Conservation (phyloP, 164 flowering plant species). For the Macadamia integrifolia region DNA sequence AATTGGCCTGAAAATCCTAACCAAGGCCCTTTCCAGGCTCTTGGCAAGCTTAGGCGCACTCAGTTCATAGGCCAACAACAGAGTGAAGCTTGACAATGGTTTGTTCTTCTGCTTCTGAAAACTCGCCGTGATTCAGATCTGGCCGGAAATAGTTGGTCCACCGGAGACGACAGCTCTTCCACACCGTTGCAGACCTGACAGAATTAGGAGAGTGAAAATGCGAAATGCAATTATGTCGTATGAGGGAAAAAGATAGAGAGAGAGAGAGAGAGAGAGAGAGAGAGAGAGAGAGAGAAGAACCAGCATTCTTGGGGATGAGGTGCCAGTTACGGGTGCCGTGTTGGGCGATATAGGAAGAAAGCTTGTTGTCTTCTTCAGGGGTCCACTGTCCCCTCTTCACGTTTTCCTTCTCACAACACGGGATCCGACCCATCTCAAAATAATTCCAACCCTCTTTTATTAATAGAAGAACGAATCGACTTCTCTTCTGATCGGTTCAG, state of each 20-base stretch:
- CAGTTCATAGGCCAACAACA: slow-evolving; percentile 24
- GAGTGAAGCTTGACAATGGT: slow-evolving; percentile 82
- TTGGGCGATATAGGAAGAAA: slow-evolving; percentile 86
- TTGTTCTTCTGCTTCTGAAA: slow-evolving; percentile 81
- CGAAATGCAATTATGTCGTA: too few species aligned
- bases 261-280: too few species aligned
- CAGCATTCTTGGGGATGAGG: slow-evolving; percentile 95
- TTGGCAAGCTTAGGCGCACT: too few species aligned
- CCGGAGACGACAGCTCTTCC: slow-evolving; percentile 92
- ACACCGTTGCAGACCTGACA: slow-evolving; percentile 84
- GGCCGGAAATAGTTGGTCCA: slow-evolving; percentile 98
- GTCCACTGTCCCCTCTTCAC: slow-evolving; percentile 99
- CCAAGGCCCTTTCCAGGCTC: too few species aligned
- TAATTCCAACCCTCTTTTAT: not conserved
- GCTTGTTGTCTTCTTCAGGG: slow-evolving; percentile 94
- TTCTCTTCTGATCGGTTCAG: too few species aligned
- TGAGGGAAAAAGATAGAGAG: too few species aligned
- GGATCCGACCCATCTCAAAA: slow-evolving; percentile 78
- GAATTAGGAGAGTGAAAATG: not conserved
- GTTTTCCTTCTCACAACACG: slow-evolving; percentile 95
- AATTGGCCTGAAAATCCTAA: too few species aligned
- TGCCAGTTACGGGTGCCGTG: slow-evolving; percentile 99
- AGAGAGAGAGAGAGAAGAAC: slow-evolving; percentile 18
- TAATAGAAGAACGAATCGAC: too few species aligned
- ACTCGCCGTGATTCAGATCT: slow-evolving; percentile 87